Evolutionary conservation across 306 rosid species (phyloP).

Genomic region (Prunus mira): DNA sequence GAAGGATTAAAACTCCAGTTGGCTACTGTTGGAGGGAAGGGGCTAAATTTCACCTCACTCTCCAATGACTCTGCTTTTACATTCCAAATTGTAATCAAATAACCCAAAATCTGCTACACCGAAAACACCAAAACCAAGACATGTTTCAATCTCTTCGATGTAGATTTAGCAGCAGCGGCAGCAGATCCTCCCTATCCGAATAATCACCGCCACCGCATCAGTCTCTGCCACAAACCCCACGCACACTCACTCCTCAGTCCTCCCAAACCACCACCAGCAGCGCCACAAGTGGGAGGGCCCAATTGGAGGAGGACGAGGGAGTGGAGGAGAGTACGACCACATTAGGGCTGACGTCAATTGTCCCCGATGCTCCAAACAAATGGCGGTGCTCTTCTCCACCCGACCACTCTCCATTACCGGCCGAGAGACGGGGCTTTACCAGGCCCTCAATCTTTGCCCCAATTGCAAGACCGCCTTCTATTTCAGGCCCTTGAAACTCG

Average conservation of each 20-base stretch:
- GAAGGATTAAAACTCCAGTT: too few relatives aligned
- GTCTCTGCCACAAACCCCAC: background rate
- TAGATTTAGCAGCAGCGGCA: background rate
- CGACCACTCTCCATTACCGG: conserved; percentile 57
- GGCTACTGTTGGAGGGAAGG: too few relatives aligned
- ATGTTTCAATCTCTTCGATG: conserved; percentile 4
- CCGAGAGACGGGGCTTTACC: conserved; percentile 45
- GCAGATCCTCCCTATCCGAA: background rate
- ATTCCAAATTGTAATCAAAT: background rate
- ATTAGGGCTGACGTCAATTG: conserved; percentile 56
- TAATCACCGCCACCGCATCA: background rate
- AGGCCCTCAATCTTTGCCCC: conserved; percentile 63
- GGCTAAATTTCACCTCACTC: background rate
- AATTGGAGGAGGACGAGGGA: background rate
- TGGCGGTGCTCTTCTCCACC: conserved; percentile 63
- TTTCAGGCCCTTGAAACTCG: conserved; percentile 57
- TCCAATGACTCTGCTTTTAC: too few relatives aligned
- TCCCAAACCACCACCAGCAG: background rate
- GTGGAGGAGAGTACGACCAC: conserved; percentile 38
- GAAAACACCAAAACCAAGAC: background rate
- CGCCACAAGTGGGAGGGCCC: conserved; percentile 25
- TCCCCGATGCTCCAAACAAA: conserved; percentile 52
- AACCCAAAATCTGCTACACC: background rate
- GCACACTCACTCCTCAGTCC: background rate
- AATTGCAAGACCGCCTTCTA: conserved; percentile 63